These are phyloP conservation scores for Chamaecyparis obtusa DNA, from an alignment of 75 land plant species.

Conservation along the genomic window DNA sequence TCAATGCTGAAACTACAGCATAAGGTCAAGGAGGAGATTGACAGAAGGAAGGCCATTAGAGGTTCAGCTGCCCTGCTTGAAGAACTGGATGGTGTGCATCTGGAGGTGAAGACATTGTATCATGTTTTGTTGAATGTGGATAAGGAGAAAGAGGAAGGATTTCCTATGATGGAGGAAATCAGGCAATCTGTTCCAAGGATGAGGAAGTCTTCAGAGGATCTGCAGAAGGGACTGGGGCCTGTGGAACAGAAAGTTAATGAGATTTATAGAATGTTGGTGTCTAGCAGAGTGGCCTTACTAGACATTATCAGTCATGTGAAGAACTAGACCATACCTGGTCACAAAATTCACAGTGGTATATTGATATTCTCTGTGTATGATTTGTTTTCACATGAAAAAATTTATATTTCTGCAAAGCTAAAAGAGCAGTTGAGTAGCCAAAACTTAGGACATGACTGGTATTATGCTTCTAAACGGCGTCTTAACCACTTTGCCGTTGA, in stretches of 20 bases:
- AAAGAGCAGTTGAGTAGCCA: not conserved
- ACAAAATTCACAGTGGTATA: not conserved
- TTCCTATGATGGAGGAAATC: conserved; percentile 8
- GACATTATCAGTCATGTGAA: conserved; percentile 15
- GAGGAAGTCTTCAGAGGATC: not conserved
- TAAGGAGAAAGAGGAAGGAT: not conserved
- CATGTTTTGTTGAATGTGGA: not conserved
- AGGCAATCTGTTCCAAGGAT: not conserved
- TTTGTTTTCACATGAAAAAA: not conserved
- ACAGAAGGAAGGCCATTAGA: conserved; percentile 18
- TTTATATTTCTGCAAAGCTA: not conserved
- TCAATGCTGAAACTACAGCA: conserved; percentile 21
- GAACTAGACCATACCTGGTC: not conserved
- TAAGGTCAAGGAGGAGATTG: conserved; percentile 32
- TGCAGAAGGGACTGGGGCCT: conserved; percentile 13
- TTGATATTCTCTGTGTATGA: not conserved
- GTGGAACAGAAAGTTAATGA: conserved; percentile 30
- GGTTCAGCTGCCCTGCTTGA: conserved; percentile 19
- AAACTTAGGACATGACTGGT: not conserved
- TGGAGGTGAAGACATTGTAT: conserved; percentile 4
- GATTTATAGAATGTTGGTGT: conserved; percentile 22
- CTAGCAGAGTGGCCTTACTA: conserved; percentile 18
- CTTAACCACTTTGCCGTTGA: not conserved
- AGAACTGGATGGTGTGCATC: conserved; percentile 23
- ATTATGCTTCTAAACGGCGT: not conserved